These are phyloP conservation scores for Kluyveromyces wickerhamii DNA, from an alignment of 805 yeast genomes.

Conservation along the genomic window DNA sequence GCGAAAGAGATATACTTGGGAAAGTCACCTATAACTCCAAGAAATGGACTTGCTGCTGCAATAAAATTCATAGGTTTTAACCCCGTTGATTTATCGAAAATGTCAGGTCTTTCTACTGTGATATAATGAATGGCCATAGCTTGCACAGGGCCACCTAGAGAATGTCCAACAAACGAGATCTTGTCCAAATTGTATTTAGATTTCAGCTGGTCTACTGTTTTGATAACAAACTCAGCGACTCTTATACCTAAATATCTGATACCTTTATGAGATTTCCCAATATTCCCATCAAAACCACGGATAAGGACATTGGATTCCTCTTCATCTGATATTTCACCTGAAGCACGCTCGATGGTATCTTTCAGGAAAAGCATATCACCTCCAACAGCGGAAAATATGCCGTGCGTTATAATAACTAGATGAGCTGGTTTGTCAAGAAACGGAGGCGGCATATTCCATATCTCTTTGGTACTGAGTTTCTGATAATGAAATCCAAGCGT, in stretches of 20 bases:
- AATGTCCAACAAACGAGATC: constrained; percentile 87
- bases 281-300: constrained; percentile 76
- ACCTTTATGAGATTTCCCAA: constrained; percentile 84
- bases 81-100: constrained; percentile 40
- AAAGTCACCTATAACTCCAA: constrained; percentile 83
- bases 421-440: constrained; percentile 55
- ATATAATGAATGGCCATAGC: constrained; percentile 85
- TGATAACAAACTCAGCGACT: constrained; percentile 58
- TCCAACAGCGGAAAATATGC: constrained; percentile 81
- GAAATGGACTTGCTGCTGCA: constrained; percentile 77
- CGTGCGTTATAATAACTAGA: constrained; percentile 82
- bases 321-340: constrained; percentile 12
- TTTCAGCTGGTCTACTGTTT: constrained; percentile 40
- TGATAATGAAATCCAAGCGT: constrained; percentile 20
- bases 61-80: constrained; percentile 72
- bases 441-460: constrained; percentile 69
- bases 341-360: constrained; percentile 56
- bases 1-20: constrained; percentile 81
- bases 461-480: constrained; percentile 48
- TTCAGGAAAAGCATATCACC: constrained; percentile 87
- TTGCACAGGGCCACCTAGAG: constrained; percentile 88
- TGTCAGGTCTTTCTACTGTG: constrained; percentile 48
- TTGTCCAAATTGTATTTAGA: constrained; percentile 38
- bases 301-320: constrained; percentile 53
- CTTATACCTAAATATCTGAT: constrained; percentile 75